These are phyloP conservation scores for Cryptococcus hybrid DNA, from an alignment of 1,284 basidiomycete species.

Conservation along the genomic window DNA sequence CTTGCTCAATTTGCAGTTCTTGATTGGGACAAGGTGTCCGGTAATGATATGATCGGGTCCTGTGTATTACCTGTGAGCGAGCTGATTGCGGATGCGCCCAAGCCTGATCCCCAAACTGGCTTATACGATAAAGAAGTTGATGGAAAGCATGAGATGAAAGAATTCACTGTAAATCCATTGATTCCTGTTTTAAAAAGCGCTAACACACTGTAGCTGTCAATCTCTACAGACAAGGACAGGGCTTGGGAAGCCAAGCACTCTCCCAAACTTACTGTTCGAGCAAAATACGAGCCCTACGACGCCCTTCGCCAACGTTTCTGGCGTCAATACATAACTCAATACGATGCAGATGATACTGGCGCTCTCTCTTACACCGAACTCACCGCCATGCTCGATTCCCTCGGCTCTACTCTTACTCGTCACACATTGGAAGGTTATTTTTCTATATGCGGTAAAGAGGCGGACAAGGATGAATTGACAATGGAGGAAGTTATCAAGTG, in stretches of 20 bases:
- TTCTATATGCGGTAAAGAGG: slow-evolving; percentile 64
- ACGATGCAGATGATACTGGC: slow-evolving; percentile 84
- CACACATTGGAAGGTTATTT: slow-evolving; percentile 82
- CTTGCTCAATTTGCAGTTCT: slow-evolving; percentile 77
- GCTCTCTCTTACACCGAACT: slow-evolving; percentile 80
- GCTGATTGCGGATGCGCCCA: slow-evolving; percentile 68
- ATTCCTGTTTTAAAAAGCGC: neutral
- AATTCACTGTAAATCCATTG: slow-evolving; percentile 60
- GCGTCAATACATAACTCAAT: slow-evolving; percentile 84
- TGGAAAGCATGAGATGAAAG: slow-evolving; percentile 63
- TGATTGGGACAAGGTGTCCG: slow-evolving; percentile 91
- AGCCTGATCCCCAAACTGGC: slow-evolving; percentile 68
- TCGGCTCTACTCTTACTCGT: slow-evolving; percentile 84
- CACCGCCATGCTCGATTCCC: slow-evolving; percentile 93
- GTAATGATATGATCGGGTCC: slow-evolving; percentile 84
- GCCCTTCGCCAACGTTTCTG: slow-evolving; percentile 88
- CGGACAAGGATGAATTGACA: slow-evolving; percentile 68
- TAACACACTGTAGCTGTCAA: slow-evolving; percentile 30
- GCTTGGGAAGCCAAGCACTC: slow-evolving; percentile 48
- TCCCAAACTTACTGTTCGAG: slow-evolving; percentile 57
- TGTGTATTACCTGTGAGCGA: slow-evolving; percentile 66
- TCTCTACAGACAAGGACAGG: slow-evolving; percentile 44
- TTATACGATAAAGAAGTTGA: slow-evolving; percentile 63
- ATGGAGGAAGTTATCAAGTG: slow-evolving; percentile 75
- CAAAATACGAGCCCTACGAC: slow-evolving; percentile 93